Base-by-base conservation (phyloP, 208 protist genomes). In the Leishmania turanica region DNA sequence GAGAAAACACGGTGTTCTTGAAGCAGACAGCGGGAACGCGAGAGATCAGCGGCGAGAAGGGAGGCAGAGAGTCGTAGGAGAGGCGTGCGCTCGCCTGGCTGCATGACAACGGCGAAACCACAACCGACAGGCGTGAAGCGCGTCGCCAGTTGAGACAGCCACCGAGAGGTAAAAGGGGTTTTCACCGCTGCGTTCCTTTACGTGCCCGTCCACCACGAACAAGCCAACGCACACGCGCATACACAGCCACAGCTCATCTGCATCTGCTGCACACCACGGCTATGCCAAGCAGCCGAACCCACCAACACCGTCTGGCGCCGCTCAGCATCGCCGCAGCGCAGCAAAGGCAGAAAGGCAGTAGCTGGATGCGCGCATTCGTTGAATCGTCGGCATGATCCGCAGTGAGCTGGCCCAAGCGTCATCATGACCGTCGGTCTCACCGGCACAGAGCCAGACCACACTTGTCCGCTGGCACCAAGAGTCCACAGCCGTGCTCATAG, bases 1-100 rank as follows among this genome's bases (percentile, higher is more conserved):
- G 56, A 0, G 8, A 3, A 5, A 21, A 31, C 5, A 49, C 53
- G 31, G 31, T 31, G n/a, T 49, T 7, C 31, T 21, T 34, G 34
- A n/a, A n/a, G 51, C 4, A n/a, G 71, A 80, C 27, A 80, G 65
- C 58, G 24, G 69, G 56, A 82, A 27, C 9, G 66, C 68, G 40
- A 45, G 64, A 62, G 42, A 62, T 21, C 66, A 72, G 68, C 11
- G n/a, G 3, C 27, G 45, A 73, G 27, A 51, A 47, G 21, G 47
- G 19, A 51, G 15, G 27, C 7, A 49, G 60, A 78, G 45, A 40
- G 54, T 31, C 75, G 8, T 45, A 60, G 47, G 78, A 42, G 51
- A 79, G 60, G n/a, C 21, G 49, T 27, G 34, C 6, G 64, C 37
- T 51, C 73, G 9, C 15, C 51, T 24, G 13, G 21, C 6, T 13